These are phyloP conservation scores for Fraxinus sp. DNA, from an alignment of 305 asterid species.

Conservation along the genomic window DNA sequence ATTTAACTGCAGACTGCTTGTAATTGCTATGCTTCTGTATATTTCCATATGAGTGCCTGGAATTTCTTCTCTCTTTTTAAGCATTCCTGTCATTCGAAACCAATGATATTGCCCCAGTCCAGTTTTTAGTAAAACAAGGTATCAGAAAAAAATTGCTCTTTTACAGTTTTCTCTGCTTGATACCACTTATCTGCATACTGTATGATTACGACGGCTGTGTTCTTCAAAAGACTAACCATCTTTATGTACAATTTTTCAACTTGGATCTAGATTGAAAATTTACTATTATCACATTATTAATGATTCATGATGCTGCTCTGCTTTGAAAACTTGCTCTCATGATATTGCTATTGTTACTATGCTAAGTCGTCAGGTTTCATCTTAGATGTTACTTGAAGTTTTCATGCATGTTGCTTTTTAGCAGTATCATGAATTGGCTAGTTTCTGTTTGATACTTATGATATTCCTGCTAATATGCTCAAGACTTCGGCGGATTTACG, in stretches of 20 bases:
- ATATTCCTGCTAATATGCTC: slow-evolving; percentile 12
- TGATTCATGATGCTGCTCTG: background rate
- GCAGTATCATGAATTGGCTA: slow-evolving; percentile 15
- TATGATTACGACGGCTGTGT: background rate
- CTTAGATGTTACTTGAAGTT: slow-evolving; percentile 4
- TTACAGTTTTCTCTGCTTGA: background rate
- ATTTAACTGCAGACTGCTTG: background rate
- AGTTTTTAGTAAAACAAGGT: background rate
- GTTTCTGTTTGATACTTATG: slow-evolving; percentile 11
- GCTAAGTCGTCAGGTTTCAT: background rate
- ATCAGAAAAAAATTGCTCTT: background rate
- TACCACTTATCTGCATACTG: background rate
- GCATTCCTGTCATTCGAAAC: background rate
- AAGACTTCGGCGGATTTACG: slow-evolving; percentile 48
- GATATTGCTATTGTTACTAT: background rate
- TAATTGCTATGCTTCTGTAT: background rate
- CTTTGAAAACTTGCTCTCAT: background rate
- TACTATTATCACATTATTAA: background rate
- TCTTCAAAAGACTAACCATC: background rate
- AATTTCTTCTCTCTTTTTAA: background rate
- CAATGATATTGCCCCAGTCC: background rate
- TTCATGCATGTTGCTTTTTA: background rate
- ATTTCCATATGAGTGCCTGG: background rate
- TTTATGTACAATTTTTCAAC: background rate
- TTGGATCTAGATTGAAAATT: background rate